These are phyloP conservation scores for Venturiaceae sp. DNA, from an alignment of 2,329 filamentous ascomycete genomes.

Conservation along the genomic window DNA sequence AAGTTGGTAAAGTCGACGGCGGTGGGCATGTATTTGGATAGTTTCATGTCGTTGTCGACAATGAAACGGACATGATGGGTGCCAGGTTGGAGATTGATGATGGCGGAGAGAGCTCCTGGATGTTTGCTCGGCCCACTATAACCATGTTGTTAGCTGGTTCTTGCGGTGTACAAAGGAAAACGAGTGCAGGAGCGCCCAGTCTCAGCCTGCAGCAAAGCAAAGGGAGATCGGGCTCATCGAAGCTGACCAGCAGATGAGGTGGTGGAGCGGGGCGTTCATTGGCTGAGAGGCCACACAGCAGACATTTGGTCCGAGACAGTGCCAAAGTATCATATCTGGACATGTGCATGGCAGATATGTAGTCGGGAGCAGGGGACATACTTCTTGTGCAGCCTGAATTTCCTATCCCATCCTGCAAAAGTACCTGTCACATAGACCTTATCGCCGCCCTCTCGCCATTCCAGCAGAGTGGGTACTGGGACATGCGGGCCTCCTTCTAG, in stretches of 20 bases:
- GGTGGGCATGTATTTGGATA: constrained; percentile 77
- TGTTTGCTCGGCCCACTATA: constrained; percentile 29
- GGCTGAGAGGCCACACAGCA: background rate
- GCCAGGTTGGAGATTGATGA: constrained; percentile 76
- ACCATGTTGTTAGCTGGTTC: background rate
- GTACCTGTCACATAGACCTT: constrained; percentile 96
- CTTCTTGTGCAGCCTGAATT: constrained; percentile 79
- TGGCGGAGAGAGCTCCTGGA: constrained; percentile 58
- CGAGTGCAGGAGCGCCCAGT: background rate
- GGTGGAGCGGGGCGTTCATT: background rate
- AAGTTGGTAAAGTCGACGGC: constrained; percentile 98
- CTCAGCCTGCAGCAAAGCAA: background rate
- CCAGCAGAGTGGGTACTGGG: constrained; percentile 73
- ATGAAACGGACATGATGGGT: constrained; percentile 97
- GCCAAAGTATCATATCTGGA: constrained; percentile 11
- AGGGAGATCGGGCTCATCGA: background rate
- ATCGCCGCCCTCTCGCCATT: constrained; percentile 76
- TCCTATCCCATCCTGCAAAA: constrained; percentile 94
- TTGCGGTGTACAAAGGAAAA: background rate
- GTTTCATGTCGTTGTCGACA: constrained; percentile 87
- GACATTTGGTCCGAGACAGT: background rate
- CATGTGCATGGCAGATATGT: background rate
- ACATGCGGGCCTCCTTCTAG: constrained; percentile 61
- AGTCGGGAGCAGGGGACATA: constrained; percentile 40
- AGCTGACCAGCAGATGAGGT: background rate